Base-by-base conservation (phyloP, 257 asterid genomes). In the Avicennia marina region DNA sequence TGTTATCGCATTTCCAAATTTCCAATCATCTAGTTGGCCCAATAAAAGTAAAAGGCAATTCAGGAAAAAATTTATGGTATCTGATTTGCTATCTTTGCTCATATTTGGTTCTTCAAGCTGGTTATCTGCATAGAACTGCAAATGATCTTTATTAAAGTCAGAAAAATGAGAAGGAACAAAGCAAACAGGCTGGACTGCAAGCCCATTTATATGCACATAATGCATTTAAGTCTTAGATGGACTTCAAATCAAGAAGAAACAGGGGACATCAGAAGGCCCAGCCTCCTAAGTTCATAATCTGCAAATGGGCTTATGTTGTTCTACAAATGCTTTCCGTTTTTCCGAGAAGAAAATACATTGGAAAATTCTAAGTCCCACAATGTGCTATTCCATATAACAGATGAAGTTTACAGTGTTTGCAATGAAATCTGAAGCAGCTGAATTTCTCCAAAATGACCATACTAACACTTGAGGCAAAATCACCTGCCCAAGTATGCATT, bases 41-140 rank as follows among this genome's bases (percentile, higher is more conserved):
- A 90, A 59, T 54, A 82, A 71, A 74, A 90, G 95, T 68, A 85
- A 63, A 60, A 87, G 78, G 73, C 98, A 90, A 64, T 82, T 87
- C 73, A 90, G 56, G 71, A 90, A 90, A 74, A 90, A 87, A 50
- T 66, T 82, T 11, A 84, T 56, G 20, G 90, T 90, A 66, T 82
- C 94, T 27, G 64, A 64, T 68, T 82, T 80, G 73, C 87, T 75
- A 57, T 72, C 74, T 53, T 74, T 69, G 60, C 75, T 77, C 50
- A 46, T 47, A 61, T 65, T 53, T 59, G 74, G 66, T 63, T 82
- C 89, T 58, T 84, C 89, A 63, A 63, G 69, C 49, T 72, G 75
- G 71, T 77, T 79, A 27, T 81, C 95, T 65, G 91, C 80, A 71
- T 78, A 90, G 66, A 78, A 65, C 96, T 90, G 83, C 74, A 75